Percentiles rank a stretch among this genome's conserved stretches.
Evolutionary conservation across 2,329 filamentous ascomycete species (phyloP).

Genomic region (Monilinia polystroma): DNA sequence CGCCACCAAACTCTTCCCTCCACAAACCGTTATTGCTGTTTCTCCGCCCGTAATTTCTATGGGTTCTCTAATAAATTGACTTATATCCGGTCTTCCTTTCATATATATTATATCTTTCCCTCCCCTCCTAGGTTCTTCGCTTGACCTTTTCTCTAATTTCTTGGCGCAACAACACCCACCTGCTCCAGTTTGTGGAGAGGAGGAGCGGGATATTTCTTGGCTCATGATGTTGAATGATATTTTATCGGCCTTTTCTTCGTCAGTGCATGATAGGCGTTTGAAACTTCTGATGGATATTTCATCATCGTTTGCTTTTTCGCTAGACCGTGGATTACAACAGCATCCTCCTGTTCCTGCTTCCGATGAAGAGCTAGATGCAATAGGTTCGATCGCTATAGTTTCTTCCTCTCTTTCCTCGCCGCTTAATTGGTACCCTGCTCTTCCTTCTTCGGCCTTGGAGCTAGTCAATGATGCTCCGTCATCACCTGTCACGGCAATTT

Average conservation of each 20-base stretch:
- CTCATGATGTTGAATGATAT: not conserved
- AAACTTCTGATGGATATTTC: slow-evolving; percentile 9
- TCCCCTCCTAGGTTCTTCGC: slow-evolving; percentile 9
- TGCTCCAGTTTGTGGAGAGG: slow-evolving; percentile 1
- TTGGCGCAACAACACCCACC: slow-evolving; percentile 19
- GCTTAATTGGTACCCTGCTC: slow-evolving; percentile 14
- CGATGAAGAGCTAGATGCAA: slow-evolving; percentile 20
- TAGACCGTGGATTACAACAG: slow-evolving; percentile 20
- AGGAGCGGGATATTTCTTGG: not conserved
- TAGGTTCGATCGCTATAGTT: slow-evolving; percentile 20
- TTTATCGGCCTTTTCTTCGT: slow-evolving; percentile 14
- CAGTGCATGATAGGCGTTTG: slow-evolving; percentile 17
- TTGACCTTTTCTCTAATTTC: not conserved
- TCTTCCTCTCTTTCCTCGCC: slow-evolving; percentile 6
- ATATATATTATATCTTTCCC: slow-evolving; percentile 40
- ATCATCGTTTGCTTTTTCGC: slow-evolving; percentile 4
- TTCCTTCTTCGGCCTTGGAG: slow-evolving; percentile 12
- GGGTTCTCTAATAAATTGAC: slow-evolving; percentile 51
- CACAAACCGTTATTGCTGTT: slow-evolving; percentile 61
- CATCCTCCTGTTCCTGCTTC: slow-evolving; percentile 15
- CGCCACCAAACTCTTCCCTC: slow-evolving; percentile 55
- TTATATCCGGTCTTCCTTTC: slow-evolving; percentile 49
- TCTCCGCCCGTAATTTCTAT: slow-evolving; percentile 60
- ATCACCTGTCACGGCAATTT: slow-evolving; percentile 52
- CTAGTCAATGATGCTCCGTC: slow-evolving; percentile 18